These are phyloP conservation scores for Solanum aculeatissimum DNA, from an alignment of 305 asterid species.

Conservation along the genomic window DNA sequence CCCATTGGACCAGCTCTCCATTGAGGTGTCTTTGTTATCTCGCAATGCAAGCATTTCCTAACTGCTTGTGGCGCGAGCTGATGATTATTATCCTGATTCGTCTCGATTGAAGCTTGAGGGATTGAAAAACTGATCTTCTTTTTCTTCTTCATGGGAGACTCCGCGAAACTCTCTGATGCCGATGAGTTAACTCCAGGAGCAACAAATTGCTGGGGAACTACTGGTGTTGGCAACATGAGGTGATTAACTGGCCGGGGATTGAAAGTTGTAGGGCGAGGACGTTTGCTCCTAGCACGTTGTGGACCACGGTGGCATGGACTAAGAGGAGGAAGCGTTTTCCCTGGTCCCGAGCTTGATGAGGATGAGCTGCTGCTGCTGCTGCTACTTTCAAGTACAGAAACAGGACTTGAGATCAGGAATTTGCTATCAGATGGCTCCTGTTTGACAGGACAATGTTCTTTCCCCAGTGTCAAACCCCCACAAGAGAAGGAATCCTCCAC, in stretches of 20 bases:
- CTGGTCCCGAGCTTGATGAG: conserved; percentile 1
- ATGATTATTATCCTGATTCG: background rate
- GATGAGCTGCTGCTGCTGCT: conserved; percentile 4
- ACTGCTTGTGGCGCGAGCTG: background rate
- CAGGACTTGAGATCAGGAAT: conserved; percentile 15
- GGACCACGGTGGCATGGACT: background rate
- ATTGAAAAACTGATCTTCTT: background rate
- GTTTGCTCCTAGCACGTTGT: conserved; percentile 10
- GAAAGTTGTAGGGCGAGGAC: conserved; percentile 1
- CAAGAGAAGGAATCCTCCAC: conserved; percentile 78
- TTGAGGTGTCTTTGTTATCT: conserved; percentile 10
- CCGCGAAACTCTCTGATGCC: background rate
- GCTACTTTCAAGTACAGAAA: conserved; percentile 17
- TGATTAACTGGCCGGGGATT: conserved; percentile 1
- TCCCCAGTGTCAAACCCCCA: conserved; percentile 49
- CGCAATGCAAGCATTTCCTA: conserved; percentile 9
- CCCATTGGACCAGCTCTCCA: conserved; percentile 13
- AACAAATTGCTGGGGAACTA: background rate
- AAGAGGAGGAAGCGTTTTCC: background rate
- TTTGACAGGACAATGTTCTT: conserved; percentile 24
- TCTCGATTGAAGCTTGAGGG: background rate
- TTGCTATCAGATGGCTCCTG: conserved; percentile 12
- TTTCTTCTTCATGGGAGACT: background rate
- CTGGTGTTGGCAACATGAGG: background rate
- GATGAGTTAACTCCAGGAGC: background rate